These are phyloP conservation scores for Globisporangium cylindrosporum DNA, from an alignment of 352 stramenopile genomes.

Conservation along the genomic window DNA sequence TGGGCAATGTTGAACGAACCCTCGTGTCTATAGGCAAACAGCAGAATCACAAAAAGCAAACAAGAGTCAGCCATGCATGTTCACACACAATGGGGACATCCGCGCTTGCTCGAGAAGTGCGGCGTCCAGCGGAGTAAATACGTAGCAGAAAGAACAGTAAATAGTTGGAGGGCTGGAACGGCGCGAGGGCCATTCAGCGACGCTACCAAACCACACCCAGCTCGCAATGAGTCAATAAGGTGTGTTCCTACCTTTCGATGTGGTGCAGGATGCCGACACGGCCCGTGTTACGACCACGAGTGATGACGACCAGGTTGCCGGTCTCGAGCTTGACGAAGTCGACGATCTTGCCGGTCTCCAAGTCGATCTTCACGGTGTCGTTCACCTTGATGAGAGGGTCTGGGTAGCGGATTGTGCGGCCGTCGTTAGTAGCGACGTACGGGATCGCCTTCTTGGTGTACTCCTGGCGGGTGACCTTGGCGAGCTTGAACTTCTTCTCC, in stretches of 20 bases:
- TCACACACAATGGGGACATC: background rate
- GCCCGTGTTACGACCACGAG: constrained; percentile 95
- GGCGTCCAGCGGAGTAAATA: background rate
- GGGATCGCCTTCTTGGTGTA: constrained; percentile 97
- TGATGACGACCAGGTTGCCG: constrained; percentile 97
- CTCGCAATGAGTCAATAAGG: constrained; percentile 85
- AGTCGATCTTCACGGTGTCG: constrained; percentile 98
- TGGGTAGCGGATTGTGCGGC: constrained; percentile 98
- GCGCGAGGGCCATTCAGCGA: background rate
- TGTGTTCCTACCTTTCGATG: constrained; percentile 94
- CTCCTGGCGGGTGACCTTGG: constrained; percentile 95
- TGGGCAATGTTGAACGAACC: constrained; percentile 99
- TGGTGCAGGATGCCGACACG: constrained; percentile 97
- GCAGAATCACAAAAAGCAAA: constrained; percentile 22
- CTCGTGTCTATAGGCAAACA: constrained; percentile 87
- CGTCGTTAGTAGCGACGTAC: constrained; percentile 98
- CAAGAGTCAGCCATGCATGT: background rate
- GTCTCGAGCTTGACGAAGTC: constrained; percentile 99
- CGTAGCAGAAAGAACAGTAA: background rate
- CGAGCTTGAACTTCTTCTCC: constrained; percentile 99
- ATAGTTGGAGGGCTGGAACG: constrained; percentile 9
- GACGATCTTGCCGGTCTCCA: constrained; percentile 97
- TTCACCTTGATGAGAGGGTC: constrained; percentile 98
- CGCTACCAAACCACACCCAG: constrained; percentile 76
- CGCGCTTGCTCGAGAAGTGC: background rate